phyloP scores from a whole-genome alignment of 305 asterid species.

The Rubia balearica region DNA sequence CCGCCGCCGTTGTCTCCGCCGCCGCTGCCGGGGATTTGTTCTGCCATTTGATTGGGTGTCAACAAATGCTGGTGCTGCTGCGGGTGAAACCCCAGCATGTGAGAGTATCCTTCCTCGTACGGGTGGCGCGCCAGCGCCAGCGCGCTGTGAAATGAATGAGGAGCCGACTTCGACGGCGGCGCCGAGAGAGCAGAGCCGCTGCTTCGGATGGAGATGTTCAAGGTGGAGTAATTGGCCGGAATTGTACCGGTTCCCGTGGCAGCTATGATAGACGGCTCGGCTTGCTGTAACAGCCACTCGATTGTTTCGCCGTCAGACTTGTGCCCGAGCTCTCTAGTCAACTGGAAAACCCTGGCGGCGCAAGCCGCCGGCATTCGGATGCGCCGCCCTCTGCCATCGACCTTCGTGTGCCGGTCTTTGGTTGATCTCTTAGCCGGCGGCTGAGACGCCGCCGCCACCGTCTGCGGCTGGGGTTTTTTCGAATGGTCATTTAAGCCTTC shows the following conservation, averaged over 20 bases:
- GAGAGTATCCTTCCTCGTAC: slow-evolving; percentile 49
- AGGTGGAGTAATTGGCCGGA: slow-evolving; percentile 55
- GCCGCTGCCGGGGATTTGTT: slow-evolving; percentile 23
- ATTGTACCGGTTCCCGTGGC: slow-evolving; percentile 67
- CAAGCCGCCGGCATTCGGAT: slow-evolving; percentile 84
- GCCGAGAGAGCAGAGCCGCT: slow-evolving; percentile 55
- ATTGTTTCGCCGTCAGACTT: slow-evolving; percentile 78
- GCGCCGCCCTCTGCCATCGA: slow-evolving; percentile 78
- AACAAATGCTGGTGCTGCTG: slow-evolving; percentile 31
- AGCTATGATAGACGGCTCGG: slow-evolving; percentile 76
- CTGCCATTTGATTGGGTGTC: slow-evolving; percentile 38
- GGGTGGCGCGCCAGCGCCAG: slow-evolving; percentile 48
- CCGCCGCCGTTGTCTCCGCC: slow-evolving; percentile 27
- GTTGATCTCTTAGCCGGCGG: slow-evolving; percentile 47
- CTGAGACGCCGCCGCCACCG: slow-evolving; percentile 16
- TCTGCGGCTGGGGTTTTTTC: slow-evolving; percentile 25
- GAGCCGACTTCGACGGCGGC: slow-evolving; percentile 59
- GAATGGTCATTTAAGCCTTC: slow-evolving; percentile 37
- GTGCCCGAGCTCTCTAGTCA: slow-evolving; percentile 65
- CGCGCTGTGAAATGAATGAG: slow-evolving; percentile 55
- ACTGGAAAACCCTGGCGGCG: slow-evolving; percentile 77
- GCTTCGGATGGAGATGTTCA: slow-evolving; percentile 60
- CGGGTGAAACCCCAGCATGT: slow-evolving; percentile 61
- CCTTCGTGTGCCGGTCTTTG: slow-evolving; percentile 82
- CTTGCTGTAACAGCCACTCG: slow-evolving; percentile 66